Percentiles rank a stretch among this genome's conserved stretches.
Conservation (phyloP, 2,329 filamentous ascomycete genomes). For the Rugonectria rugulosa region DNA sequence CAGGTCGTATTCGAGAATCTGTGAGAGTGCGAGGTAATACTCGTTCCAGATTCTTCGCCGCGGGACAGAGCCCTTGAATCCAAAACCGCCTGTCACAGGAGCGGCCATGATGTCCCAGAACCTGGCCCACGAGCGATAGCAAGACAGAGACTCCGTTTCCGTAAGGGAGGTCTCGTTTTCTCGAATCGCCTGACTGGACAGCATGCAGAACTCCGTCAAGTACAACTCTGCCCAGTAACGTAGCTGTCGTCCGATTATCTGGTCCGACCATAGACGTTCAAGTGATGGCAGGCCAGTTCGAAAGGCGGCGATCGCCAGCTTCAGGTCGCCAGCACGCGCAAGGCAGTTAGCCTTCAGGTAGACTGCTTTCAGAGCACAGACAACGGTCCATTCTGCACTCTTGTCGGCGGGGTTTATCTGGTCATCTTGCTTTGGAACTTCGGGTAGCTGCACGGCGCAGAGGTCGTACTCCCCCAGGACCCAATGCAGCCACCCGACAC, state of each 20-base stretch:
- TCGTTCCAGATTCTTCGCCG: constrained; percentile 80
- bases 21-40: constrained; percentile 82
- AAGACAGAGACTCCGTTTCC: constrained; percentile 61
- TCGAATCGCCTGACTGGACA: constrained; percentile 67
- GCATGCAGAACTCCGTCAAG: constrained; percentile 76
- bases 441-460: constrained; percentile 65
- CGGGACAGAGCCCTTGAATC: constrained; percentile 65
- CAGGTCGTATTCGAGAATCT: constrained; percentile 73
- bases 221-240: constrained; percentile 81
- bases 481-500: constrained; percentile 87
- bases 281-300: constrained; percentile 71
- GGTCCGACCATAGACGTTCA: constrained; percentile 57
- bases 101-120: constrained; percentile 68
- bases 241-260: constrained; percentile 68
- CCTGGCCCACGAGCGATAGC: constrained; percentile 72
- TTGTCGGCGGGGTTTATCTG: constrained; percentile 60
- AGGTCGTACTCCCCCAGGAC: constrained; percentile 72
- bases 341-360: constrained; percentile 77
- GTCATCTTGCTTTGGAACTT: constrained; percentile 64
- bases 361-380: constrained; percentile 80
- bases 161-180: constrained; percentile 58
- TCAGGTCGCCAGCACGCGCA: constrained; percentile 55
- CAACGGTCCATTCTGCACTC: constrained; percentile 78
- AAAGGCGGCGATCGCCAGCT: constrained; percentile 72
- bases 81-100: constrained; percentile 60